These are phyloP conservation scores for Cucumis sativus DNA, from an alignment of 306 rosid genomes.

Conservation along the genomic window DNA sequence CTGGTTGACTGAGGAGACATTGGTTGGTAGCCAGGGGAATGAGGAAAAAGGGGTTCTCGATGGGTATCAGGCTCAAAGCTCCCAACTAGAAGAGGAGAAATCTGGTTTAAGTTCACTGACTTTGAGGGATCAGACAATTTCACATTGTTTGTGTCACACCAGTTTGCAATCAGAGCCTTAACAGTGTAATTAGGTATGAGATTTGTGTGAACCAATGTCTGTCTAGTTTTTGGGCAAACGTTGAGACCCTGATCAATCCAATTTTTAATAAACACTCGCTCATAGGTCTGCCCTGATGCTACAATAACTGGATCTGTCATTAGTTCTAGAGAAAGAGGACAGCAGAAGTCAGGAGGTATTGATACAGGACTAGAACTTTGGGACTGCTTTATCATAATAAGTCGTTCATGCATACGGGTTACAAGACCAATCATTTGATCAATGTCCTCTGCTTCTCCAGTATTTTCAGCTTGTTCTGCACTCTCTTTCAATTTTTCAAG, in stretches of 20 bases:
- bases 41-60: conserved; percentile 7
- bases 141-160: conserved; percentile 94
- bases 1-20: conserved; percentile 7
- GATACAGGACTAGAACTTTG: conserved; percentile 63
- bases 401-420: conserved; percentile 68
- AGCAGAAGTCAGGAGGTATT: conserved; percentile 92
- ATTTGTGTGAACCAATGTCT: conserved; percentile 74
- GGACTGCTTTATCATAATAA: conserved; percentile 55
- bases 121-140: conserved; percentile 53
- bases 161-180: conserved; percentile 91
- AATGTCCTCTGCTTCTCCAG: conserved; percentile 68
- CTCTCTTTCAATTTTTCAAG: conserved; percentile 92
- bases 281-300: conserved; percentile 98
- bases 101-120: conserved; percentile 34
- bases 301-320: conserved; percentile 99
- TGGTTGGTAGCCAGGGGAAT: conserved; percentile 2
- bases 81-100: conserved; percentile 24
- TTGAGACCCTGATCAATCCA: conserved; percentile 91
- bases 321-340: conserved; percentile 94
- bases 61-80: conserved; percentile 4
- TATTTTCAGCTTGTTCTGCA: conserved; percentile 85
- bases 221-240: conserved; percentile 96
- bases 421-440: conserved; percentile 67
- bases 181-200: conserved; percentile 93
- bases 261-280: conserved; percentile 71